Percentiles rank a stretch among this genome's conserved stretches.
Conservation (phyloP, 176 grass and related monocot species). For the Thinopyrum elongatum region DNA sequence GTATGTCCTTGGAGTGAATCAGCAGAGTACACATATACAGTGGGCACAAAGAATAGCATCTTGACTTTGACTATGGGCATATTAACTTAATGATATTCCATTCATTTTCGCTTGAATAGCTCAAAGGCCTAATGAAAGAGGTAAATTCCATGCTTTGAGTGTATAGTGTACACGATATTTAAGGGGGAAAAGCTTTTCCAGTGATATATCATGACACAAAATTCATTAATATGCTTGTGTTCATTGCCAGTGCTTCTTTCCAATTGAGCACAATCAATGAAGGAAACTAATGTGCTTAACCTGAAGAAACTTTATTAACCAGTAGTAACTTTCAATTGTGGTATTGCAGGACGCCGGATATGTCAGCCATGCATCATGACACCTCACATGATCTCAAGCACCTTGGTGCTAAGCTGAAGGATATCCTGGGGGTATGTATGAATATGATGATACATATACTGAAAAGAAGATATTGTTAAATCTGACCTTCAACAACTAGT, state of each 20-base stretch:
- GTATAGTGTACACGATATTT: not conserved
- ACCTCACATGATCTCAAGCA: conserved; percentile 76
- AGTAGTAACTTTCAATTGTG: not conserved
- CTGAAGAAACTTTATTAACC: not conserved
- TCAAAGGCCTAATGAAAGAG: not conserved
- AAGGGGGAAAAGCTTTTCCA: not conserved
- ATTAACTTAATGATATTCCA: not conserved
- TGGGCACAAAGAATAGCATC: not conserved
- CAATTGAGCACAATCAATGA: not conserved
- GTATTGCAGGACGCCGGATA: conserved; percentile 70
- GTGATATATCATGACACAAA: not conserved
- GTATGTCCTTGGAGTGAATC: not conserved
- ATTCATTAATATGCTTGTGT: not conserved
- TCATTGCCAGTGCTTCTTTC: not conserved
- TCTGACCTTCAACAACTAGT: not conserved
- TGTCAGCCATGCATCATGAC: conserved; percentile 97
- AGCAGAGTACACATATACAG: not conserved
- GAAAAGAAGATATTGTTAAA: not conserved
- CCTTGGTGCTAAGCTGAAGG: conserved; percentile 79
- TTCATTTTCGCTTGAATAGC: not conserved
- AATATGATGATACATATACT: conserved; percentile 9
- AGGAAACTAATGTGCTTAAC: not conserved
- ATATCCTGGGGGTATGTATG: conserved; percentile 76
- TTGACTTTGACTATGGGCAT: not conserved
- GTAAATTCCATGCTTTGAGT: not conserved